Evolutionary conservation across 1,284 basidiomycete genomes (phyloP).

Genomic region (Chalciporus sp.): DNA sequence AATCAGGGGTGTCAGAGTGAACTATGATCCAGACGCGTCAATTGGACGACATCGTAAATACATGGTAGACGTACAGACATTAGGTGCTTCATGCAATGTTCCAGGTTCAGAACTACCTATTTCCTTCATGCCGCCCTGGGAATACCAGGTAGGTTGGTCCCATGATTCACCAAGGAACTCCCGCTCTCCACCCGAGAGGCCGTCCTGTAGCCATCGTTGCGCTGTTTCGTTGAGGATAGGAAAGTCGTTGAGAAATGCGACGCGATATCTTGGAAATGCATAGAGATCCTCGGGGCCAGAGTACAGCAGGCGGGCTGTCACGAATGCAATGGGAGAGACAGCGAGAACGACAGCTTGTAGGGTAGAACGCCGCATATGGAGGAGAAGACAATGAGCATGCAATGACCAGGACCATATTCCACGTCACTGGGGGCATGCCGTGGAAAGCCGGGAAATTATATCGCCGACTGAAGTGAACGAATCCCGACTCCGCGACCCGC

Average conservation of each 20-base stretch:
- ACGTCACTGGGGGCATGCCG: constrained; percentile 17
- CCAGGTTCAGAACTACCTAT: constrained; percentile 54
- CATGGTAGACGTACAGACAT: constrained; percentile 33
- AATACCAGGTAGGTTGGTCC: constrained; percentile 43
- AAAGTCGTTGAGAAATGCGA: constrained; percentile 78
- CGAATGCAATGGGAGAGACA: constrained; percentile 23
- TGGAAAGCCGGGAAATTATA: constrained; percentile 30
- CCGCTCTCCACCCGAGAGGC: constrained; percentile 68
- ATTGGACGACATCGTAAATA: constrained; percentile 10
- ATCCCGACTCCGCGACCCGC: constrained; percentile 31
- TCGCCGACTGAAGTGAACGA: constrained; percentile 34
- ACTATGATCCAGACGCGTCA: constrained; percentile 15
- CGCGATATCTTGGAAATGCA: constrained; percentile 83
- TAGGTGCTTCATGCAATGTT: constrained; percentile 20
- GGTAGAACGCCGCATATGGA: constrained; percentile 23
- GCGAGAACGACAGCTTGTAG: constrained; percentile 16
- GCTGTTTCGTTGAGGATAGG: constrained; percentile 80
- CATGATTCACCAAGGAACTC: constrained; percentile 76
- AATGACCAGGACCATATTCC: constrained; percentile 4
- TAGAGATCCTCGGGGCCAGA: constrained; percentile 79
- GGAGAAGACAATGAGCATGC: neutral
- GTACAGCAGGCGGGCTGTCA: constrained; percentile 54
- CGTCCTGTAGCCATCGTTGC: constrained; percentile 66
- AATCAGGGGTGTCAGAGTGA: constrained; percentile 29
- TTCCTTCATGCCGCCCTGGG: constrained; percentile 46